Evolutionary conservation across 2,329 filamentous ascomycete species (phyloP).

Genomic region (Penicillium sp.): DNA sequence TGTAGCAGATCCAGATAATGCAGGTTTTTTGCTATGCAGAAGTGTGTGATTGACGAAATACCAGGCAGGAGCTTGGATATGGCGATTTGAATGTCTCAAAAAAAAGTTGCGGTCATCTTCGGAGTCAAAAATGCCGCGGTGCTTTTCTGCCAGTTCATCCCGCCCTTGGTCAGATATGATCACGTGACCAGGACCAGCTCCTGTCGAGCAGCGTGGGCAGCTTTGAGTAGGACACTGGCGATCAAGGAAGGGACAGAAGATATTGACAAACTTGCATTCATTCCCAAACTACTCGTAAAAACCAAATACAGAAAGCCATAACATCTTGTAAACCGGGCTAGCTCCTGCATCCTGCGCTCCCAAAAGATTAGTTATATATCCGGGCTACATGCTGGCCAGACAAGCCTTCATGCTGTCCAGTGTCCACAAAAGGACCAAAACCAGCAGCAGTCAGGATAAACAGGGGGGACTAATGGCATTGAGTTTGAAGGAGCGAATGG

Average conservation of each 20-base stretch:
- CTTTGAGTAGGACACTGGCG: too few species aligned
- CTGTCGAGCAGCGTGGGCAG: neutral
- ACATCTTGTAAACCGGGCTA: conserved; percentile 17
- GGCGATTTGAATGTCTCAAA: neutral
- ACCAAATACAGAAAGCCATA: conserved; percentile 16
- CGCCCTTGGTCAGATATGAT: conserved; percentile 6
- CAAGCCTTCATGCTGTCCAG: conserved; percentile 1
- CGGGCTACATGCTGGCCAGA: conserved; percentile 1
- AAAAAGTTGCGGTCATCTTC: conserved; percentile 24
- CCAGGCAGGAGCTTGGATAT: neutral
- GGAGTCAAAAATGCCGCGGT: conserved; percentile 27
- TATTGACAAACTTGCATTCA: conserved; percentile 16
- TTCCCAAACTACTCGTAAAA: conserved; percentile 19
- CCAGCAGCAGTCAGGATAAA: conserved; percentile 15
- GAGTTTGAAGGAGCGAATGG: conserved; percentile 26
- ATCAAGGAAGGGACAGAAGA: neutral
- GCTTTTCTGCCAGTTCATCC: conserved; percentile 15
- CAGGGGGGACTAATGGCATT: conserved; percentile 20
- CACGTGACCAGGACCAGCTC: conserved; percentile 11
- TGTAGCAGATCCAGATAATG: neutral
- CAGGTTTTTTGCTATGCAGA: neutral
- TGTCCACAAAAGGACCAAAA: conserved; percentile 7
- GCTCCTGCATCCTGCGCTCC: conserved; percentile 1
- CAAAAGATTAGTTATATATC: conserved; percentile 21
- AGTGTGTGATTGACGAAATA: neutral